Evolutionary conservation across 1,139 yeast genomes (phyloP).

Genomic region (Pichia terricola): DNA sequence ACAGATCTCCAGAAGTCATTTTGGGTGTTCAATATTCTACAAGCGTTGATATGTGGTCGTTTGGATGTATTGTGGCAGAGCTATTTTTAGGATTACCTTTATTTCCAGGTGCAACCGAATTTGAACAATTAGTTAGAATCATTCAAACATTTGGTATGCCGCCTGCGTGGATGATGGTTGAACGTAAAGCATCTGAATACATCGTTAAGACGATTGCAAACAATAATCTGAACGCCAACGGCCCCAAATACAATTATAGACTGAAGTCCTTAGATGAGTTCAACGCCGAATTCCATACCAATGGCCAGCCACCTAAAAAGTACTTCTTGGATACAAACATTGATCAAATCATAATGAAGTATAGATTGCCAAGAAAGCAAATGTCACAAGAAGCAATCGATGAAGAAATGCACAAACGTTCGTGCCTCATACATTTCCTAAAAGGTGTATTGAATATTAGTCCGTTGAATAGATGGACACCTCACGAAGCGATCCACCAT

Average conservation of each 20-base stretch:
- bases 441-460: conserved; percentile 70
- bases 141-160: conserved; percentile 80
- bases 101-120: conserved; percentile 93
- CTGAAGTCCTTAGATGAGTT: conserved; percentile 54
- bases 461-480: conserved; percentile 93
- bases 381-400: conserved; percentile 52
- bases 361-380: conserved; percentile 60
- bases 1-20: conserved; percentile 92
- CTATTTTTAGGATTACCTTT: conserved; percentile 86
- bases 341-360: conserved; percentile 67
- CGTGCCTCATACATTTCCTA: conserved; percentile 67
- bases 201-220: conserved; percentile 34
- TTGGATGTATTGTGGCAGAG: conserved; percentile 95
- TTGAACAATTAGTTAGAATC: conserved; percentile 78
- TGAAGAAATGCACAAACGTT: conserved; percentile 64
- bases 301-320: conserved; percentile 75
- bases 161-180: conserved; percentile 94
- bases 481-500: conserved; percentile 88
- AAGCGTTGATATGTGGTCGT: conserved; percentile 96
- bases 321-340: conserved; percentile 72
- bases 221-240: conserved; percentile 3
- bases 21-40: conserved; percentile 86
- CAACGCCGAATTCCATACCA: conserved; percentile 41
- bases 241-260: conserved; percentile 27
- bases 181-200: conserved; percentile 70